Conservation (phyloP, 805 yeast species). For the Sugiyamaella americana region DNA sequence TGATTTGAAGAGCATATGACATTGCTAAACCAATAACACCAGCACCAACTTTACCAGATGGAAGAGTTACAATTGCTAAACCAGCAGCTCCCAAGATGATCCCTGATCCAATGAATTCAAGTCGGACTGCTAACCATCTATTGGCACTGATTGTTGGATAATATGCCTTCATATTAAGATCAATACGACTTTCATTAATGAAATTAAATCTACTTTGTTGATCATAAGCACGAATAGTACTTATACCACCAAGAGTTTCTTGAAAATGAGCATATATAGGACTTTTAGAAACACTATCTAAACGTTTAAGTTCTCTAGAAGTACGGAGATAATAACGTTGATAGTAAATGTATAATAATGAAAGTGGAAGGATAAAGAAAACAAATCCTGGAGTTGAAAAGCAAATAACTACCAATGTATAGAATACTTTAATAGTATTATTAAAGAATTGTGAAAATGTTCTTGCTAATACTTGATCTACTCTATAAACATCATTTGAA, state of each 20-base stretch:
- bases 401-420: conserved; percentile 77
- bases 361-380: conserved; percentile 62
- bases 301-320: conserved; percentile 73
- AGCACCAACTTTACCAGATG: conserved; percentile 65
- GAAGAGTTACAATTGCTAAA: conserved; percentile 64
- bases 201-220: conserved; percentile 59
- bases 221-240: conserved; percentile 69
- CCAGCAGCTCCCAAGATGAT: conserved; percentile 85
- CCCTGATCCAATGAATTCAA: conserved; percentile 85
- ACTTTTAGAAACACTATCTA: conserved; percentile 61
- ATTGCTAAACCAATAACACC: conserved; percentile 93
- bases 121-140: conserved; percentile 94
- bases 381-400: conserved; percentile 85
- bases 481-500: conserved; percentile 82
- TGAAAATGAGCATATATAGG: conserved; percentile 82
- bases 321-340: conserved; percentile 65
- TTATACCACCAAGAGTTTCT: conserved; percentile 73
- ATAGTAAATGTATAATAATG: conserved; percentile 58
- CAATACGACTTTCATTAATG: conserved; percentile 53
- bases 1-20: conserved; percentile 86
- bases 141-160: conserved; percentile 91
- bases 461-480: conserved; percentile 65
- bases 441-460: conserved; percentile 36
- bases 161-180: conserved; percentile 82
- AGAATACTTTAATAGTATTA: conserved; percentile 36